Evolutionary conservation across 1,284 basidiomycete species (phyloP).

Genomic region (Coniferiporia sulphurascens): DNA sequence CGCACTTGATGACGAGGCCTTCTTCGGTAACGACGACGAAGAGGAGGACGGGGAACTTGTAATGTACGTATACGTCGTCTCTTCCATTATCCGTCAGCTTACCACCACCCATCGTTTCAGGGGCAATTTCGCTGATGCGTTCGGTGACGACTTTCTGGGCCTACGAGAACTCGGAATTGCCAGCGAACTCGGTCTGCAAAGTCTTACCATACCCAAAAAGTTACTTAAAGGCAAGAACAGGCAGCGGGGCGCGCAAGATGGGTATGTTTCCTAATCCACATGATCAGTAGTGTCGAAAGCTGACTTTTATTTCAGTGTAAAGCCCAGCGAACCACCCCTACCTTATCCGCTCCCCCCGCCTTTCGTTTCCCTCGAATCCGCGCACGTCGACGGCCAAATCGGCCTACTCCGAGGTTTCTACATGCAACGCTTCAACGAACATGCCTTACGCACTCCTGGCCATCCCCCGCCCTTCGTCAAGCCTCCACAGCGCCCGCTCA

Average conservation of each 20-base stretch:
- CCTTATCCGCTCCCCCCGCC: slow-evolving; percentile 85
- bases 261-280: slow-evolving; percentile 36
- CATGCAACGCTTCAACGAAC: slow-evolving; percentile 47
- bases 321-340: slow-evolving; percentile 71
- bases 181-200: slow-evolving; percentile 78
- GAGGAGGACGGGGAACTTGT: slow-evolving; percentile 73
- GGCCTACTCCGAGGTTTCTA: slow-evolving; percentile 82
- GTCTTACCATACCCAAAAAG: slow-evolving; percentile 73
- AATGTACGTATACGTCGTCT: slow-evolving; percentile 42
- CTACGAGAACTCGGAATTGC: slow-evolving; percentile 87
- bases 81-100: slow-evolving; percentile 3
- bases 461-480: slow-evolving; percentile 22
- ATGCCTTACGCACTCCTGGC: slow-evolving; percentile 29
- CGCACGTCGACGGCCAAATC: slow-evolving; percentile 72
- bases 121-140: slow-evolving; percentile 82
- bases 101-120: slow-evolving; percentile 31
- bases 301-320: slow-evolving; percentile 37
- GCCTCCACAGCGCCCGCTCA: slow-evolving; percentile 14
- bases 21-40: slow-evolving; percentile 72
- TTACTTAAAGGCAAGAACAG: slow-evolving; percentile 69
- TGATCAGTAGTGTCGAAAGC: slow-evolving; percentile 14
- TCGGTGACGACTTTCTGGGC: slow-evolving; percentile 94
- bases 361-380: slow-evolving; percentile 64
- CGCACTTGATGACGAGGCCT: slow-evolving; percentile 64
- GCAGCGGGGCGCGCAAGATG: slow-evolving; percentile 36